These are phyloP conservation scores for Dioszegia hungarica DNA, from an alignment of 768 basidiomycete genomes.

Conservation along the genomic window DNA sequence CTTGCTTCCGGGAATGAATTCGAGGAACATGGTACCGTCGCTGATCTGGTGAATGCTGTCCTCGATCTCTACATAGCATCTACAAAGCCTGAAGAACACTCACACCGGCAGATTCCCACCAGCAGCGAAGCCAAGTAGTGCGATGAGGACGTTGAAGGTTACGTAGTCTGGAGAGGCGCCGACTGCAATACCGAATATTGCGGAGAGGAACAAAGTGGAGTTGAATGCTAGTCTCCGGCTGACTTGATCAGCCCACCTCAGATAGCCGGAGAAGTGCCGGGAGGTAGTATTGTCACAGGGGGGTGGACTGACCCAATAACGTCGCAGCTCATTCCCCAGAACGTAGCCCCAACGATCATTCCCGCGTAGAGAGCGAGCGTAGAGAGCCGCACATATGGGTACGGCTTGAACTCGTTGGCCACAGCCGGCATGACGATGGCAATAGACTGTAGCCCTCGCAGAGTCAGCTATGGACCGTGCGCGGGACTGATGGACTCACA, in stretches of 20 bases:
- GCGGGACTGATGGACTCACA: neutral
- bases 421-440: slow-evolving; percentile 60
- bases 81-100: slow-evolving; percentile 50
- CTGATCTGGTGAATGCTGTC: too few species aligned
- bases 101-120: slow-evolving; percentile 58
- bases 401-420: slow-evolving; percentile 42
- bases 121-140: slow-evolving; percentile 6
- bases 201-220: slow-evolving; percentile 62
- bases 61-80: too few species aligned
- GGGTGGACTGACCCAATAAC: slow-evolving; percentile 17
- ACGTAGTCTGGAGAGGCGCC: slow-evolving; percentile 60
- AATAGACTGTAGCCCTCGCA: slow-evolving; percentile 13
- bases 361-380: slow-evolving; percentile 15
- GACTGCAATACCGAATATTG: slow-evolving; percentile 61
- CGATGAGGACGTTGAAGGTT: slow-evolving; percentile 53
- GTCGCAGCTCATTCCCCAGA: slow-evolving; percentile 11
- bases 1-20: slow-evolving; percentile 65
- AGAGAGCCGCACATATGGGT: neutral
- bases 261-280: too few species aligned
- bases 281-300: too few species aligned
- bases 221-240: slow-evolving; percentile 60
- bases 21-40: slow-evolving; percentile 69
- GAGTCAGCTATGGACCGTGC: neutral
- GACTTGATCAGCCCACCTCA: neutral
- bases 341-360: slow-evolving; percentile 18